These are phyloP conservation scores for Phyllosticta capitalensis DNA, from an alignment of 2,329 filamentous ascomycete species.

Conservation along the genomic window DNA sequence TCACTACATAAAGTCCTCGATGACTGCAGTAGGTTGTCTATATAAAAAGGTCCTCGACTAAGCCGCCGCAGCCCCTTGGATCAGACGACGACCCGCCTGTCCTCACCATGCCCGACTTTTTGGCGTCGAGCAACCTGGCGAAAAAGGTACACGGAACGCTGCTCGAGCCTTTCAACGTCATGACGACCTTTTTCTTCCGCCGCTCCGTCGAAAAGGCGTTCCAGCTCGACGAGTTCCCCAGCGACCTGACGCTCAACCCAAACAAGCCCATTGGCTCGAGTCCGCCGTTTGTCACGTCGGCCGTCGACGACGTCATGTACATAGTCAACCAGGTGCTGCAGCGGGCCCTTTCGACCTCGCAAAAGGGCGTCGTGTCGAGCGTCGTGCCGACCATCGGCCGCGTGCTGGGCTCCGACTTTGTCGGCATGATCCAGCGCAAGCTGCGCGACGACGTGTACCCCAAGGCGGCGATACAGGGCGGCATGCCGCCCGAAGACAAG, in stretches of 20 bases:
- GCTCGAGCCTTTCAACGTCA: conserved; percentile 71
- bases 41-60: conserved; percentile 13
- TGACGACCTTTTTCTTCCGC: conserved; percentile 95
- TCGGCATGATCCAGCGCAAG: conserved; percentile 93
- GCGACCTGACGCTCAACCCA: conserved; percentile 66
- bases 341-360: conserved; percentile 76
- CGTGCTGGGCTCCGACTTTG: conserved; percentile 79
- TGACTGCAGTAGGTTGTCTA: too few species aligned
- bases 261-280: conserved; percentile 64
- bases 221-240: conserved; percentile 82
- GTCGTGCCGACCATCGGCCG: conserved; percentile 71
- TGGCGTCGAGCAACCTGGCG: conserved; percentile 68
- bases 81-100: conserved; percentile 47
- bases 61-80: conserved; percentile 18
- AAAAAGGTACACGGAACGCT: conserved; percentile 70
- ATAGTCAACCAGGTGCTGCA: conserved; percentile 90
- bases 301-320: conserved; percentile 98
- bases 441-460: conserved; percentile 97
- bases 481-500: conserved; percentile 75
- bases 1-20: conserved; percentile 13
- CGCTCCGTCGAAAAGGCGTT: conserved; percentile 96
- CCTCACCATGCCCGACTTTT: conserved; percentile 60
- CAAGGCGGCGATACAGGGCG: conserved; percentile 65
- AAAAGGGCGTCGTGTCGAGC: conserved; percentile 65
- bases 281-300: conserved; percentile 84